These are phyloP conservation scores for Fusarium chaquense DNA, from an alignment of 2,329 filamentous ascomycete genomes.

Conservation along the genomic window DNA sequence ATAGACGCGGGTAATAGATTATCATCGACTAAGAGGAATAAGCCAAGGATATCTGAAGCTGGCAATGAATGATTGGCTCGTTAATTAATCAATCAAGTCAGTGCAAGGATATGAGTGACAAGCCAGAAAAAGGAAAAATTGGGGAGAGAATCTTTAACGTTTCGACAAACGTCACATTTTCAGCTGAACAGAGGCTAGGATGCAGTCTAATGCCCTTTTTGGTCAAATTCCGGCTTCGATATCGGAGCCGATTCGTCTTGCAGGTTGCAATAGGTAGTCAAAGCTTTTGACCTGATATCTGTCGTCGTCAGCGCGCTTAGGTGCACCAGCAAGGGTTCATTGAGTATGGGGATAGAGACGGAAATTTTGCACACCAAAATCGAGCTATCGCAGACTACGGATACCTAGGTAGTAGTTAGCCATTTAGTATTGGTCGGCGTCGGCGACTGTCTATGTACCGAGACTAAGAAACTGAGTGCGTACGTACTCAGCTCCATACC, in stretches of 20 bases:
- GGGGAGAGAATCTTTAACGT: conserved; percentile 9
- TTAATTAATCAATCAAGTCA: not conserved
- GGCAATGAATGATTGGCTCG: conserved; percentile 26
- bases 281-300: conserved; percentile 27
- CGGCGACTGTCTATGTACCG: not conserved
- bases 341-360: conserved; percentile 7
- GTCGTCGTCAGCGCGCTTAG: conserved; percentile 28
- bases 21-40: not conserved
- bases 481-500: conserved; percentile 31
- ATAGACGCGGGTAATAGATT: conserved; percentile 14
- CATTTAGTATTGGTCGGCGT: not conserved
- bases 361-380: conserved; percentile 5
- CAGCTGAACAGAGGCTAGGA: not conserved
- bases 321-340: conserved; percentile 14
- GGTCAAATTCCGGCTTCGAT: conserved; percentile 18
- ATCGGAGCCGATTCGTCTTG: conserved; percentile 14
- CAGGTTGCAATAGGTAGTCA: conserved; percentile 7
- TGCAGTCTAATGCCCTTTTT: conserved; percentile 23
- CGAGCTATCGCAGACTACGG: no score
- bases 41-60: conserved; percentile 1
- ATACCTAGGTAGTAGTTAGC: not conserved
- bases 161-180: conserved; percentile 9
- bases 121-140: conserved; percentile 1
- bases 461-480: conserved; percentile 11
- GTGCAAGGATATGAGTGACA: conserved; percentile 24